Percentiles rank a stretch among this genome's conserved stretches.
Evolutionary conservation across 2,329 filamentous ascomycete genomes (phyloP).

Genomic region (Alternaria viburni): DNA sequence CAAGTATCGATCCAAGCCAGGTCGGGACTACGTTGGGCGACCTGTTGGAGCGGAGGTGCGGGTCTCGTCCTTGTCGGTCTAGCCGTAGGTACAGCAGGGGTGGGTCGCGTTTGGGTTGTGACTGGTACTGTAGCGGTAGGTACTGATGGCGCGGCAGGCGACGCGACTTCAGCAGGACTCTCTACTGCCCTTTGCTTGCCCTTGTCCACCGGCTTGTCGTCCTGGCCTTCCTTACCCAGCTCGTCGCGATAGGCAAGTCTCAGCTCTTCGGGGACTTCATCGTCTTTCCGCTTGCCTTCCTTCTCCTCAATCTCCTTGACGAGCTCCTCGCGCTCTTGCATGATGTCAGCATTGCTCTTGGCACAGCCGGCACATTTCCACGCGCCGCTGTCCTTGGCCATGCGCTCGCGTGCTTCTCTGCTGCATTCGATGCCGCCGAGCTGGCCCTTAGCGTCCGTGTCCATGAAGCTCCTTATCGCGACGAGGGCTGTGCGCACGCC

Average conservation of each 20-base stretch:
- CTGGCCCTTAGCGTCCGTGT: slow-evolving; percentile 85
- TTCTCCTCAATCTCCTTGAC: slow-evolving; percentile 55
- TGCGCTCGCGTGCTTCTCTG: slow-evolving; percentile 65
- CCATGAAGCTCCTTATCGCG: slow-evolving; percentile 88
- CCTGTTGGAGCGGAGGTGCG: slow-evolving; percentile 18
- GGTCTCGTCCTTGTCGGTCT: slow-evolving; percentile 24
- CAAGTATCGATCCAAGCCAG: slow-evolving; percentile 80
- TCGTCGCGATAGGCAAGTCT: slow-evolving; percentile 77
- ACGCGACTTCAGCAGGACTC: neutral
- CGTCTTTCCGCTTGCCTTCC: slow-evolving; percentile 50
- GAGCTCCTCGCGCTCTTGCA: slow-evolving; percentile 71
- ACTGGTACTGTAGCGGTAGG: slow-evolving; percentile 15
- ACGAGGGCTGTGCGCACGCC: slow-evolving; percentile 87
- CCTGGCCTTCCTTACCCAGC: slow-evolving; percentile 55
- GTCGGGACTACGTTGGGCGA: slow-evolving; percentile 49
- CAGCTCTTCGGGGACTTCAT: slow-evolving; percentile 61
- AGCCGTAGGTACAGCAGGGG: neutral
- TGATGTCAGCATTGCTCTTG: slow-evolving; percentile 74
- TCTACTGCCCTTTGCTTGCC: slow-evolving; percentile 27
- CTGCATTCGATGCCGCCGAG: slow-evolving; percentile 84
- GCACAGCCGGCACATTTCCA: slow-evolving; percentile 77
- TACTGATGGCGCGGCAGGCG: neutral
- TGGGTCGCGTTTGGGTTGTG: neutral
- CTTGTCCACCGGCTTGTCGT: slow-evolving; percentile 25
- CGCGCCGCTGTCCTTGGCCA: slow-evolving; percentile 69